Evolutionary conservation across 805 yeast genomes (phyloP).

Genomic region (Brettanomyces naardenensis): DNA sequence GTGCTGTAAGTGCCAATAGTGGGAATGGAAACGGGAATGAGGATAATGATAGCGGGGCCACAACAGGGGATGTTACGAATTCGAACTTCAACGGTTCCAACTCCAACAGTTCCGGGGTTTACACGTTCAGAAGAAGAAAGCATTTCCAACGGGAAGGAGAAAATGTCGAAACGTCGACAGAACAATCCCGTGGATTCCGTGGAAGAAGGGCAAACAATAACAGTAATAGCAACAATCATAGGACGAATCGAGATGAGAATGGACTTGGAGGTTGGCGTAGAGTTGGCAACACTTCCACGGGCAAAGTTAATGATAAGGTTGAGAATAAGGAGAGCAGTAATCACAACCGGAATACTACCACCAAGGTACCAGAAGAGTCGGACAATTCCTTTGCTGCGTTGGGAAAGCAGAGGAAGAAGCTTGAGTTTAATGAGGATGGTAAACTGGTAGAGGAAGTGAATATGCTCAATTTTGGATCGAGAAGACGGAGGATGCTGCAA

Average conservation of each 20-base stretch:
- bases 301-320: background rate
- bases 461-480: conserved; percentile 19
- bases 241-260: no score
- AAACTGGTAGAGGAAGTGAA: conserved; percentile 20
- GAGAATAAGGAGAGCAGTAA: background rate
- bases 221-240: background rate
- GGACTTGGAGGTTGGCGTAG: background rate
- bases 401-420: conserved; percentile 23
- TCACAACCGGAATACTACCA: background rate
- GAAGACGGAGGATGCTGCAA: conserved; percentile 17
- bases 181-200: background rate
- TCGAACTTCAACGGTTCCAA: background rate
- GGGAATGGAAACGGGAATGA: background rate
- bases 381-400: conserved; percentile 17
- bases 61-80: background rate
- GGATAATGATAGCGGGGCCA: background rate
- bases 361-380: background rate
- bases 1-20: background rate
- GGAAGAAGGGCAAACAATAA: background rate
- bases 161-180: no score
- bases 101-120: background rate
- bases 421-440: conserved; percentile 17
- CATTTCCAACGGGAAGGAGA: background rate
- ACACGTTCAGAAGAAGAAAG: background rate
- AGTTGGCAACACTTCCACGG: background rate